Conservation (phyloP, 2,329 filamentous ascomycete genomes). For the Alternaria alternata region DNA sequence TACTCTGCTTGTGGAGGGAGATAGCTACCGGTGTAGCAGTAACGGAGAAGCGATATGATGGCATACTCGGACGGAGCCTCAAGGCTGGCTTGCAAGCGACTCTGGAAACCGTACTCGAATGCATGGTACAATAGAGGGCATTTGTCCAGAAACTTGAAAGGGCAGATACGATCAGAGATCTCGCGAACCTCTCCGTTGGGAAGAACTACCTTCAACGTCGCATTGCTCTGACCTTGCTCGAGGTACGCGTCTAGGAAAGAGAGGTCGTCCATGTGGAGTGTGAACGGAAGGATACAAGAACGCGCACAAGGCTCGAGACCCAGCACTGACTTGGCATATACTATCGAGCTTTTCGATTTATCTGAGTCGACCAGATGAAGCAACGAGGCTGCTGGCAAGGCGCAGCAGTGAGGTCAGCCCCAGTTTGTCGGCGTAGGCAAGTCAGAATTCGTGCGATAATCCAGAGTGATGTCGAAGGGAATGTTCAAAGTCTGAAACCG, state of each 20-base stretch:
- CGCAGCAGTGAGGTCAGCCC: constrained; percentile 15
- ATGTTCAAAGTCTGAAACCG: background rate
- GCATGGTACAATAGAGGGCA: constrained; percentile 52
- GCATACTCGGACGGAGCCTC: constrained; percentile 46
- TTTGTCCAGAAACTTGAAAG: constrained; percentile 42
- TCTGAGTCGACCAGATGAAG: background rate
- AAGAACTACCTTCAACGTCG: constrained; percentile 44
- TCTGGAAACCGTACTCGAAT: constrained; percentile 49
- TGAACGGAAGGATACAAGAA: background rate
- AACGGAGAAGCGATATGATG: constrained; percentile 52
- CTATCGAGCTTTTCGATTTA: background rate
- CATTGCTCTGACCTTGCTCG: constrained; percentile 28
- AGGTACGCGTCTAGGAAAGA: constrained; percentile 28
- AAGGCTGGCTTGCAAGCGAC: constrained; percentile 47
- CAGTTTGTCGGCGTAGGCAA: background rate
- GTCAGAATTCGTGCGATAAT: background rate
- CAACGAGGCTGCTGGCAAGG: constrained; percentile 4
- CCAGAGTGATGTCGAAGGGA: background rate
- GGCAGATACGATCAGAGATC: constrained; percentile 44
- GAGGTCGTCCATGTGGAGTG: constrained; percentile 33
- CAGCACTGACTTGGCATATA: background rate
- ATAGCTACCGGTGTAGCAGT: constrained; percentile 54
- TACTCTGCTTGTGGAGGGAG: constrained; percentile 32
- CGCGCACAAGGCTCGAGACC: background rate
- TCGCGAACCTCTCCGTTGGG: constrained; percentile 41